Base-by-base conservation (phyloP, 768 basidiomycete species). In the Rhodotorula toruloides region DNA sequence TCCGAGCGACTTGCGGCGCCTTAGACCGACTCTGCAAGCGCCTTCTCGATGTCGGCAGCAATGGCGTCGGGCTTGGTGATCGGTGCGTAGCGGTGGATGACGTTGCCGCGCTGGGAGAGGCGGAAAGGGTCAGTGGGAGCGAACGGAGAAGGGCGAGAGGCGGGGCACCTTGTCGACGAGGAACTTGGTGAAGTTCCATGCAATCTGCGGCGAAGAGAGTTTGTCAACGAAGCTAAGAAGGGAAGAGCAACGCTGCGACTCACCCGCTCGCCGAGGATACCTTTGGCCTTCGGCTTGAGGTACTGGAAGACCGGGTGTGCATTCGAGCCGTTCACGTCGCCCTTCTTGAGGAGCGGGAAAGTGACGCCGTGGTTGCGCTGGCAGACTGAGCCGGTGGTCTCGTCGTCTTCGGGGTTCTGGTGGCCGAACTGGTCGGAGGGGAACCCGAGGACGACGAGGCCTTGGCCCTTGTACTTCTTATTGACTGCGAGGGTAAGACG, bases 381-480 rank as follows among this genome's bases (percentile, higher is more conserved):
- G 79, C 90, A 91, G 77, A 88, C 89, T 29, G 54, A 27, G 46
- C 25, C 65, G 5, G 59, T 59, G 4, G 46, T 61, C 4, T 60
- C 72, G 53, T 58, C 62, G 54, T 64, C 62, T 39, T 64, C 59
- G 22, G 29, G 19, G 53, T 70, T 64, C 47, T 93, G 91, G 0
- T 83, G 83, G 60, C 85, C 88, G 73, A 94, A 93, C 86, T 93
- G 91, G 76, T 93, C 90, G 78, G 86, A 91, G 17, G 93, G 93
- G 82, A 94, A 94, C 17, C 91, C 91, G 57, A 96, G 82, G 61
- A 96, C 84, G 55, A 86, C 82, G 50, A 94, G 81, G 11, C 82
- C 89, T 61, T 82, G 79, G 57, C 86, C 86, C 75, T 87, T 86
- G 81, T 90, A 88, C 76, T 88, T 88, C 60, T 91, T 83, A 77